Evolutionary conservation across 306 rosid genomes (phyloP).

Genomic region (Bauhinia variegata): DNA sequence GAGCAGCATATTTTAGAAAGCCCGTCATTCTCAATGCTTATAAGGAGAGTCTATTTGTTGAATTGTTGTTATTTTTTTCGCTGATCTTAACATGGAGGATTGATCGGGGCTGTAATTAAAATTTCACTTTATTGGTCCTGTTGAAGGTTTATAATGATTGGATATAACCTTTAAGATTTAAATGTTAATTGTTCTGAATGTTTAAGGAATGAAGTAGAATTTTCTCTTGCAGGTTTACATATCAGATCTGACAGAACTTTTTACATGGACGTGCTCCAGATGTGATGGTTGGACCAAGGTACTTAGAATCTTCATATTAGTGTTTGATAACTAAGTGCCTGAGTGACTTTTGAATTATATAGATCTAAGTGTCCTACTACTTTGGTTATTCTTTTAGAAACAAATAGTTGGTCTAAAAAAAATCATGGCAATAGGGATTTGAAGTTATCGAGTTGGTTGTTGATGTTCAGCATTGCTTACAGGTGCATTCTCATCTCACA

Average conservation of each 20-base stretch:
- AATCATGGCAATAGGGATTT: conserved; percentile 74
- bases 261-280: conserved; percentile 89
- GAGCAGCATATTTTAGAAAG: conserved; percentile 1
- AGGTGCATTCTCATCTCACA: conserved; percentile 54
- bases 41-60: not conserved
- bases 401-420: conserved; percentile 33
- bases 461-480: conserved; percentile 93
- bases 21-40: conserved; percentile 4
- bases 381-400: conserved; percentile 8
- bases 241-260: conserved; percentile 81
- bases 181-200: not conserved
- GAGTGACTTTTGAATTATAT: conserved; percentile 22
- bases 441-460: conserved; percentile 91
- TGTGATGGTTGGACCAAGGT: conserved; percentile 84
- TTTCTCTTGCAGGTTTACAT: conserved; percentile 73
- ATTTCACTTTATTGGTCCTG: conserved; percentile 11
- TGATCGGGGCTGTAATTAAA: conserved; percentile 14
- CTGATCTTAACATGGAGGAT: conserved; percentile 25
- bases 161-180: not conserved
- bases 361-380: conserved; percentile 21
- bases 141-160: not conserved
- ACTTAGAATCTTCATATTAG: conserved; percentile 38
- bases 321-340: conserved; percentile 15
- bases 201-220: conserved; percentile 34
- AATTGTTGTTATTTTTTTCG: too few species aligned